Evolutionary conservation across 2,329 filamentous ascomycete genomes (phyloP).

Genomic region (Pseudonectria foliicola): DNA sequence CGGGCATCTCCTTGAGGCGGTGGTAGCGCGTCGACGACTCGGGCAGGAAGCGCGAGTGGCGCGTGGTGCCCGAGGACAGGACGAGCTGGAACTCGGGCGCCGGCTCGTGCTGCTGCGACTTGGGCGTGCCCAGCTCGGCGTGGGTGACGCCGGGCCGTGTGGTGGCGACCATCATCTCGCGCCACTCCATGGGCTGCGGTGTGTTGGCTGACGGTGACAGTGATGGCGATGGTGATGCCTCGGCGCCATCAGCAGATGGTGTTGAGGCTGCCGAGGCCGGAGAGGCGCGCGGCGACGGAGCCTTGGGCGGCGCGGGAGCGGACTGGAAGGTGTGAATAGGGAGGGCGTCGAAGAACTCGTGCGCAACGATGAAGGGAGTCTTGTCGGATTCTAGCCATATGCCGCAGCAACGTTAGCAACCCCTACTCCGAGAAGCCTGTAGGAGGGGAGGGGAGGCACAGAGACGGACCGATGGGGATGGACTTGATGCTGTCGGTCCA

Average conservation of each 20-base stretch:
- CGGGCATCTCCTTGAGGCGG: constrained; percentile 58
- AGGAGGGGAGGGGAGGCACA: background rate
- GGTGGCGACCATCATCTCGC: constrained; percentile 71
- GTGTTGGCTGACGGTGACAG: constrained; percentile 29
- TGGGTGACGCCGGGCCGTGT: constrained; percentile 50
- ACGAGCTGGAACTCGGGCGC: constrained; percentile 83
- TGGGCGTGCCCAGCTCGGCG: constrained; percentile 46
- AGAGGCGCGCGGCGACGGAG: constrained; percentile 18
- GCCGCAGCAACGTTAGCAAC: background rate
- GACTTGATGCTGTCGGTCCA: constrained; percentile 88
- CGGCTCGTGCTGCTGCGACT: constrained; percentile 41
- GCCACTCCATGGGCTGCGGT: constrained; percentile 58
- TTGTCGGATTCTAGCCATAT: constrained; percentile 49
- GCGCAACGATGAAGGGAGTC: constrained; percentile 87
- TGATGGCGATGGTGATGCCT: constrained; percentile 22
- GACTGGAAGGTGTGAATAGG: constrained; percentile 94
- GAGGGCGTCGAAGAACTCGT: constrained; percentile 97
- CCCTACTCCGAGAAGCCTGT: background rate
- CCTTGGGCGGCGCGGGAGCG: constrained; percentile 35
- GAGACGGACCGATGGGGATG: constrained; percentile 57
- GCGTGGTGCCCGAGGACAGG: constrained; percentile 65
- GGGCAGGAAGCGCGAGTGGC: constrained; percentile 79
- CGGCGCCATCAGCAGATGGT: constrained; percentile 23
- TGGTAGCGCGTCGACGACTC: constrained; percentile 74
- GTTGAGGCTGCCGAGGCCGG: constrained; percentile 29